Percentiles rank a stretch among this genome's conserved stretches.
Evolutionary conservation across 2,329 filamentous ascomycete genomes (phyloP).

Genomic region (Ceratocystis lukuohia): DNA sequence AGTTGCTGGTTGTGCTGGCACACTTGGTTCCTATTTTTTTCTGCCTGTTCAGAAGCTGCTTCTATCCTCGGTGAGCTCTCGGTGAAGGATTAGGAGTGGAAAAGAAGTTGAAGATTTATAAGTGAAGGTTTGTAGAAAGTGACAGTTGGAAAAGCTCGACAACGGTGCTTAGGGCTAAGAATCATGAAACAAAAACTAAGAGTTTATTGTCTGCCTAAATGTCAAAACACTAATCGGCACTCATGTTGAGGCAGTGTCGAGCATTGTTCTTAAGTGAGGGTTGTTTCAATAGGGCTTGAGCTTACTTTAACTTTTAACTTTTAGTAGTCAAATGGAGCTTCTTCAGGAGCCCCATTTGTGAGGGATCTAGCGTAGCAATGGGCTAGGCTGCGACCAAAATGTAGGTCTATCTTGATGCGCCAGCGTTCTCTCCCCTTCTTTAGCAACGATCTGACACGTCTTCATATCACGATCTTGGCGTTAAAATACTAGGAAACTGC

Average conservation of each 20-base stretch:
- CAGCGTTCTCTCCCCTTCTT: no score
- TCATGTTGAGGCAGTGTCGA: neutral
- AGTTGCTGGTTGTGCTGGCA: neutral
- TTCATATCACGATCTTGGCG: no score
- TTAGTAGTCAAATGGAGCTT: neutral
- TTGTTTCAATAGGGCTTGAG: neutral
- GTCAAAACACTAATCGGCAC: neutral
- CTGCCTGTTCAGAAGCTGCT: neutral
- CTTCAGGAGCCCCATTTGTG: neutral
- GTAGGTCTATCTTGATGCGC: no score
- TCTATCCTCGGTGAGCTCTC: slow-evolving; percentile 1
- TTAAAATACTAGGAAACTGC: no score
- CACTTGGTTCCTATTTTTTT: neutral
- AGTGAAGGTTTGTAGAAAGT: neutral
- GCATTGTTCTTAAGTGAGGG: neutral
- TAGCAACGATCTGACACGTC: no score
- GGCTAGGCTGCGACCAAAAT: neutral
- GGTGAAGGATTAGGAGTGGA: neutral
- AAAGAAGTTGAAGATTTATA: neutral
- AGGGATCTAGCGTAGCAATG: neutral
- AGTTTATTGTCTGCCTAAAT: neutral
- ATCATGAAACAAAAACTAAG: neutral
- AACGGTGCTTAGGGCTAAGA: neutral
- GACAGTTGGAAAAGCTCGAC: neutral
- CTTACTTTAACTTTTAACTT: neutral